phyloP scores from a whole-genome alignment of 2,329 filamentous ascomycete species.

The Bipolaris bicolor region DNA sequence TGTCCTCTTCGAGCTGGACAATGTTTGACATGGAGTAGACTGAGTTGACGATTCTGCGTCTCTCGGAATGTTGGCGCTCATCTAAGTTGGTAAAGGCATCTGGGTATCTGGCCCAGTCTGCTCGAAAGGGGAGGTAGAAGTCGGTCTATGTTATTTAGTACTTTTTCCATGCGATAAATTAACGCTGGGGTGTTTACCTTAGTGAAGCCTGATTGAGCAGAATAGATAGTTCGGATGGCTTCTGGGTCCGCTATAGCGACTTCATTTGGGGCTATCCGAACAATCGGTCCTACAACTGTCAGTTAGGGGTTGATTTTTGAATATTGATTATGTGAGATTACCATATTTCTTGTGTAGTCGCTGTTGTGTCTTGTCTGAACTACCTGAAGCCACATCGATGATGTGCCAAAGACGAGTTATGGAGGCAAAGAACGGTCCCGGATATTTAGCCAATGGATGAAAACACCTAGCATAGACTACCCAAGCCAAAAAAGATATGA shows the following conservation, averaged over 20 bases:
- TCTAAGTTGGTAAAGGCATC: constrained; percentile 11
- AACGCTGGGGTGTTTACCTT: neutral
- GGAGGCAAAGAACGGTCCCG: constrained; percentile 11
- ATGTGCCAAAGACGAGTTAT: constrained; percentile 6
- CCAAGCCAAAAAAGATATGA: neutral
- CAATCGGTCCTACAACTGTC: neutral
- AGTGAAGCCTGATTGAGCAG: constrained; percentile 1
- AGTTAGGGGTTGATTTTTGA: too few species aligned
- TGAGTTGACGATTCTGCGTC: constrained; percentile 11
- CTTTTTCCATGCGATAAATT: accelerated
- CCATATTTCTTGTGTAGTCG: neutral
- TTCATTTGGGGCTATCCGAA: constrained; percentile 14
- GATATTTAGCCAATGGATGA: constrained; percentile 7
- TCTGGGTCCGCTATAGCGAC: constrained; percentile 12
- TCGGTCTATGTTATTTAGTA: constrained; percentile 1
- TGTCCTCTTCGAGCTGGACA: neutral
- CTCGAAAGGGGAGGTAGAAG: constrained; percentile 9
- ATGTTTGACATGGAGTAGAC: constrained; percentile 16
- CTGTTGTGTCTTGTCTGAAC: constrained; percentile 4
- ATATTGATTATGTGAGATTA: neutral
- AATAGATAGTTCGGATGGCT: constrained; percentile 7
- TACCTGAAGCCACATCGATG: neutral
- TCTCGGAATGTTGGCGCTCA: constrained; percentile 7
- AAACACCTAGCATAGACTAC: neutral
- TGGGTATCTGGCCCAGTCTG: constrained; percentile 6